These are phyloP conservation scores for Russula earlei DNA, from an alignment of 768 basidiomycete species.

Conservation along the genomic window DNA sequence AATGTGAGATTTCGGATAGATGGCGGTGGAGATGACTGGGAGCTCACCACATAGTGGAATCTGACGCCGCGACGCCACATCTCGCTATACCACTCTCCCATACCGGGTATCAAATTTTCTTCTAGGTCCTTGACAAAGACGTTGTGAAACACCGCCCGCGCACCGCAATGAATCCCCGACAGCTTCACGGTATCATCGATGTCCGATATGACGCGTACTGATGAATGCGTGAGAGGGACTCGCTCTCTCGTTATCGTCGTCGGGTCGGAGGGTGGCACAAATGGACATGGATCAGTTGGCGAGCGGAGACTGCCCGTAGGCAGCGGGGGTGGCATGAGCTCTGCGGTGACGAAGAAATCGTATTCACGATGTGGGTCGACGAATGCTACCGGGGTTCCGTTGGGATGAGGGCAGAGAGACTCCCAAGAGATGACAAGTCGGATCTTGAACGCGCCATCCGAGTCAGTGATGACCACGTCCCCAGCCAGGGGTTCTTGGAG, in stretches of 20 bases:
- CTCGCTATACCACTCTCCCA: slow-evolving; percentile 66
- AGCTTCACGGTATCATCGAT: slow-evolving; percentile 89
- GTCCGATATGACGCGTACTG: slow-evolving; percentile 79
- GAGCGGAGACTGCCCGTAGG: slow-evolving; percentile 20
- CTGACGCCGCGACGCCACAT: slow-evolving; percentile 65
- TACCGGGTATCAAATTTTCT: slow-evolving; percentile 73
- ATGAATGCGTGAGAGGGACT: slow-evolving; percentile 45
- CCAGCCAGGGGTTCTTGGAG: slow-evolving; percentile 35
- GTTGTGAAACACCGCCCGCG: slow-evolving; percentile 77
- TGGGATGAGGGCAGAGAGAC: slow-evolving; percentile 51
- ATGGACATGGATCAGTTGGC: slow-evolving; percentile 2
- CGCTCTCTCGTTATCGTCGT: slow-evolving; percentile 21
- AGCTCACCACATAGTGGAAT: slow-evolving; percentile 84
- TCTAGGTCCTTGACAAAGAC: slow-evolving; percentile 82
- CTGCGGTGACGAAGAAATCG: slow-evolving; percentile 45
- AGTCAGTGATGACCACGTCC: slow-evolving; percentile 44
- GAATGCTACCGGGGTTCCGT: slow-evolving; percentile 46
- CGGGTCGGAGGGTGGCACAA: neutral
- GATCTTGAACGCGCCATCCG: slow-evolving; percentile 67
- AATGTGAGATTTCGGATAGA: neutral
- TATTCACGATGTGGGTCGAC: slow-evolving; percentile 37
- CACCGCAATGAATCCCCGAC: slow-evolving; percentile 69
- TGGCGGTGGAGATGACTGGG: neutral
- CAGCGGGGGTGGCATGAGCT: slow-evolving; percentile 33
- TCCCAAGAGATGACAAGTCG: slow-evolving; percentile 62